Evolutionary conservation across 495 filamentous ascomycete species (phyloP).

Genomic region (Aspergillus incahuasiensis): DNA sequence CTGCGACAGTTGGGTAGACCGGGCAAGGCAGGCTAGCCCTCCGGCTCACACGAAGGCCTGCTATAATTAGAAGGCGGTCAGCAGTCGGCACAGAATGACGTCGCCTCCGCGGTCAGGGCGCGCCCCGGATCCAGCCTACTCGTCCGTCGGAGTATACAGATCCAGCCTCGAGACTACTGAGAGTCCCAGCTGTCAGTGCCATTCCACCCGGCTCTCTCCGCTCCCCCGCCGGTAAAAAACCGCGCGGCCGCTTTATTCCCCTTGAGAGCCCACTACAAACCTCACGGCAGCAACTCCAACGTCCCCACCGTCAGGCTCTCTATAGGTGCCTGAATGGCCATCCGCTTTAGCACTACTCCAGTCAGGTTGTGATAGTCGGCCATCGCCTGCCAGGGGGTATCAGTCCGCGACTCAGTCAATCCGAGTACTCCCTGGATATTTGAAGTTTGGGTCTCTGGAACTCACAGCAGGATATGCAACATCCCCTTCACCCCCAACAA

Average conservation of each 20-base stretch:
- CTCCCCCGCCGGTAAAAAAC: background rate
- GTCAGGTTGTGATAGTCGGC: background rate
- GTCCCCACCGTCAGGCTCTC: background rate
- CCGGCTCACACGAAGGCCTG: background rate
- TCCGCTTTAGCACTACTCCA: background rate
- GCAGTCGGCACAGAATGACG: background rate
- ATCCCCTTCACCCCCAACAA: no score
- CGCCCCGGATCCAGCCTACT: background rate
- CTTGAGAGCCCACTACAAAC: background rate
- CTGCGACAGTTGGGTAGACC: no score
- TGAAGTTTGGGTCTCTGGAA: no score
- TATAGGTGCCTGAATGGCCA: background rate
- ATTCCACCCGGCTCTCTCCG: background rate
- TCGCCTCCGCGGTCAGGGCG: background rate
- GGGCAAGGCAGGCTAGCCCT: no score
- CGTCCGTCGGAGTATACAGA: background rate
- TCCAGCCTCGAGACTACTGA: background rate
- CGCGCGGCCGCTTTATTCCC: background rate
- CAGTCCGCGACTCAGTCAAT: no score
- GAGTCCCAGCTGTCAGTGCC: background rate
- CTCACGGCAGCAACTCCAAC: background rate
- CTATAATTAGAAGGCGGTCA: background rate
- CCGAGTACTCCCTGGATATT: no score
- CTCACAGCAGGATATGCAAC: no score
- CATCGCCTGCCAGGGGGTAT: background rate